Conservation (phyloP, 176 grass and related monocot genomes). For the Avena eriantha region DNA sequence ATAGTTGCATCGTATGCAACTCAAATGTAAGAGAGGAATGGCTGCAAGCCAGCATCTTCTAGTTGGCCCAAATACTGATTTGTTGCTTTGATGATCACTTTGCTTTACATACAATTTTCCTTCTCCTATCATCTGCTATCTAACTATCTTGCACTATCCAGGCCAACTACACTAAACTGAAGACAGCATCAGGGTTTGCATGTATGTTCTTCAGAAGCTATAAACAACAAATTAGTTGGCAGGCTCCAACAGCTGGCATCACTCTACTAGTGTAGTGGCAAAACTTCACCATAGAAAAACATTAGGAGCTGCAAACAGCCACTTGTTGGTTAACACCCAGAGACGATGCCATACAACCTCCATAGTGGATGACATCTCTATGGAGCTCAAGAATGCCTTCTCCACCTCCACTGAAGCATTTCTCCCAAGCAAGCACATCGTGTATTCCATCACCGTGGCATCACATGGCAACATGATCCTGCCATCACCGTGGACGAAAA, state of each 20-base stretch:
- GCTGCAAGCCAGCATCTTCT: background rate
- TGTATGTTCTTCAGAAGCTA: slow-evolving; percentile 26
- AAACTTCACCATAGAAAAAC: background rate
- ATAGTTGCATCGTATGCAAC: background rate
- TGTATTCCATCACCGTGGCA: slow-evolving; percentile 45
- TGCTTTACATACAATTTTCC: background rate
- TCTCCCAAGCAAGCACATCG: slow-evolving; percentile 49
- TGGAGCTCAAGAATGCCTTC: slow-evolving; percentile 46
- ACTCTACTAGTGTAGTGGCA: too few species aligned
- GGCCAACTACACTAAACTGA: background rate
- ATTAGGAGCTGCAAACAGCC: slow-evolving; percentile 39
- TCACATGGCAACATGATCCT: slow-evolving; percentile 58
- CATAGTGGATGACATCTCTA: slow-evolving; percentile 28
- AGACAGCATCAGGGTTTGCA: background rate
- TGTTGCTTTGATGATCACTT: background rate
- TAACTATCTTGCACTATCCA: background rate
- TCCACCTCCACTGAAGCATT: slow-evolving; percentile 46
- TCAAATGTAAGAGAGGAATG: slow-evolving; percentile 1
- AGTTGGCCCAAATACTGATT: background rate
- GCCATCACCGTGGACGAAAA: slow-evolving; percentile 1
- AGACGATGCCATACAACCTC: background rate
- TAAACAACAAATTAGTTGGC: slow-evolving; percentile 31
- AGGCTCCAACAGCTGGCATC: background rate
- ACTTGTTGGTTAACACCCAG: slow-evolving; percentile 12
- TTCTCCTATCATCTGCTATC: background rate